Evolutionary conservation across 23 red algal species (phyloP), one percentile per base, ranked within the genome.

Genomic region (Gracilaria gracilis): DNA sequence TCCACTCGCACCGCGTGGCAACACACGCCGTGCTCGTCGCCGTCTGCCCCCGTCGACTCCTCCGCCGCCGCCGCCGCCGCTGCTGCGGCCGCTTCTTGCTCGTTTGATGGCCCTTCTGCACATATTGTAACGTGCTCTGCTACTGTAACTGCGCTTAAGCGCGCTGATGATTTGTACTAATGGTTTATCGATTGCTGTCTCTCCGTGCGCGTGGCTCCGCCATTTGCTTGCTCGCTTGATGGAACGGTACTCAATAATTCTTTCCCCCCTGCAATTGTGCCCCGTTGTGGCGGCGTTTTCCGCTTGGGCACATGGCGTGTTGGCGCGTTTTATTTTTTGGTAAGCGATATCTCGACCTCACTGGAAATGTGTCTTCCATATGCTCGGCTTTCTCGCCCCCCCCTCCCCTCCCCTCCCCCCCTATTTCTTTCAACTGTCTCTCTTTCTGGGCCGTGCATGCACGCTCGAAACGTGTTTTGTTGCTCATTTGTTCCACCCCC

Each of bases 81-180:
- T 9, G 65, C 80, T 36, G 51, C 53, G 29, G 29, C 51, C 16
- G 32, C 61, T 16, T 84, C 61, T 16, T 84, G 51, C 25, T 33
- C 58, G 28, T 84, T 62, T 64, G 80, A 42, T 25, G 27, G 25
- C 4, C 38, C 54, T 28, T 62, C 80, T 16, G 14, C 58, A 17
- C 54, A 57, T 84, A 32, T 62, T 66, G 28, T 40, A 42, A 64
- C 51, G 35, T 64, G 34, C 34, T 44, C 82, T 20, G 27, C 65
- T 37, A 86, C 82, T 86, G 65, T 86, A 86, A 86, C 82, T 86
- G 36, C 61, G 8, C 51, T 71, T n/a, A 40, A 69, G n/a, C 39
- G 35, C 27, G 51, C 34, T 64, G 82, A 86, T 69, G 65, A 50
- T 69, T 42, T 51, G 44, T 86, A 86, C 58, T 86, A 67, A 86